Evolutionary conservation across 106 monocot genomes (phyloP).

Genomic region (Ottelia alismoides): DNA sequence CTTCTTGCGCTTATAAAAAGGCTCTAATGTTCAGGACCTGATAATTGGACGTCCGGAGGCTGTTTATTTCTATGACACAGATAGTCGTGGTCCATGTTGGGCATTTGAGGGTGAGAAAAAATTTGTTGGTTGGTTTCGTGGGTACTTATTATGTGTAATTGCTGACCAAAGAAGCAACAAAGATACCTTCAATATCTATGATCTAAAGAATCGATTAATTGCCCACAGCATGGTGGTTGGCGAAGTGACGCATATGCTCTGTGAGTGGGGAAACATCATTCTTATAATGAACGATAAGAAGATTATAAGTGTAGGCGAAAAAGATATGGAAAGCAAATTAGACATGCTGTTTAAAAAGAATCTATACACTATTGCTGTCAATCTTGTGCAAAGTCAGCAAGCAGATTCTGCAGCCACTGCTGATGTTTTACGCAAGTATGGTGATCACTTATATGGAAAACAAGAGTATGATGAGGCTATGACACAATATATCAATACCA

Average conservation of each 20-base stretch:
- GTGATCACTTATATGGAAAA: conserved; percentile 86
- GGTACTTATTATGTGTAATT: conserved; percentile 81
- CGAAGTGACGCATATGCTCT: conserved; percentile 79
- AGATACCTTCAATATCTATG: conserved; percentile 81
- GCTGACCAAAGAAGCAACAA: conserved; percentile 43
- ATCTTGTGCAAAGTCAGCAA: conserved; percentile 92
- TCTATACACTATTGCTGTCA: conserved; percentile 90
- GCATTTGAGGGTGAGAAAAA: conserved; percentile 96
- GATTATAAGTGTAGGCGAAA: conserved; percentile 76
- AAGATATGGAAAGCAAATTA: conserved; percentile 98
- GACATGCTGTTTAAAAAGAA: conserved; percentile 99
- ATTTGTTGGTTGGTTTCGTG: conserved; percentile 93
- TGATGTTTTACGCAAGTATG: conserved; percentile 94
- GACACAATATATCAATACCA: conserved; percentile 88
- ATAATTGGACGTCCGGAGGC: conserved; percentile 94
- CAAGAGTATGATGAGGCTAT: conserved; percentile 96
- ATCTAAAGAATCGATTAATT: conserved; percentile 83
- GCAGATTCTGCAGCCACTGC: conserved; percentile 91
- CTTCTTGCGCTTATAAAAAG: neutral
- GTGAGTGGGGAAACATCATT: conserved; percentile 91
- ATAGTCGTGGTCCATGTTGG: conserved; percentile 97
- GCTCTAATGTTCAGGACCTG: conserved; percentile 46
- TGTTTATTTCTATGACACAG: conserved; percentile 93
- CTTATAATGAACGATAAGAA: conserved; percentile 78
- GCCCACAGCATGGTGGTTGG: conserved; percentile 83